Evolutionary conservation across 305 asterid genomes (phyloP).

Genomic region (Fraxinus latifolia): DNA sequence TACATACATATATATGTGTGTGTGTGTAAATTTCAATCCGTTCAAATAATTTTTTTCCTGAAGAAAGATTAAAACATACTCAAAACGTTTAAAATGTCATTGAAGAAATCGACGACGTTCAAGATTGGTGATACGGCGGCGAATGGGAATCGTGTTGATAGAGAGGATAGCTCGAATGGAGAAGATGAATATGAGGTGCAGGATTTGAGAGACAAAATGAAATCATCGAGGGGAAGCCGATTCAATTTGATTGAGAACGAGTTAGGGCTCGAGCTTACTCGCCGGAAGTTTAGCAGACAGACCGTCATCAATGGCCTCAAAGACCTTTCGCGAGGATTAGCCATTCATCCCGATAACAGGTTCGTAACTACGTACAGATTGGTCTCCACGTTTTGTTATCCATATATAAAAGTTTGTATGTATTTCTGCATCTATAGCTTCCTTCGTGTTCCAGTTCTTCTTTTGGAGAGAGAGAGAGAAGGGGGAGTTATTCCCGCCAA

Average conservation of each 20-base stretch:
- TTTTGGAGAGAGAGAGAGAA: neutral
- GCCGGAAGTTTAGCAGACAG: constrained; percentile 49
- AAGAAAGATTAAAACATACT: neutral
- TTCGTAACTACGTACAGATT: constrained; percentile 4
- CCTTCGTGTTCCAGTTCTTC: neutral
- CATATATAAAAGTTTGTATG: neutral
- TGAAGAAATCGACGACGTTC: constrained; percentile 19
- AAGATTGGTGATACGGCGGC: neutral
- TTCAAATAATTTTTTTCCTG: neutral
- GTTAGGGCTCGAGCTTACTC: constrained; percentile 40
- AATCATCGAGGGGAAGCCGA: constrained; percentile 56
- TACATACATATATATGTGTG: neutral
- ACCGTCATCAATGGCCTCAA: constrained; percentile 53
- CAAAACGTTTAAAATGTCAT: constrained; percentile 4
- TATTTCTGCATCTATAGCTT: neutral
- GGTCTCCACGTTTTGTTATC: neutral
- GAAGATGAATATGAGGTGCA: constrained; percentile 58
- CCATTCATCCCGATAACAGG: constrained; percentile 69
- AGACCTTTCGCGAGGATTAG: constrained; percentile 48
- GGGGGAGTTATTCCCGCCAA: neutral
- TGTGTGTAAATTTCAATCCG: neutral
- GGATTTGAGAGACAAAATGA: constrained; percentile 45
- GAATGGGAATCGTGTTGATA: neutral
- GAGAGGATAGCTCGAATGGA: constrained; percentile 16
- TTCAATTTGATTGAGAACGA: constrained; percentile 58